These are phyloP conservation scores for Metschnikowia sp. DNA, from an alignment of 805 yeast species.

Conservation along the genomic window DNA sequence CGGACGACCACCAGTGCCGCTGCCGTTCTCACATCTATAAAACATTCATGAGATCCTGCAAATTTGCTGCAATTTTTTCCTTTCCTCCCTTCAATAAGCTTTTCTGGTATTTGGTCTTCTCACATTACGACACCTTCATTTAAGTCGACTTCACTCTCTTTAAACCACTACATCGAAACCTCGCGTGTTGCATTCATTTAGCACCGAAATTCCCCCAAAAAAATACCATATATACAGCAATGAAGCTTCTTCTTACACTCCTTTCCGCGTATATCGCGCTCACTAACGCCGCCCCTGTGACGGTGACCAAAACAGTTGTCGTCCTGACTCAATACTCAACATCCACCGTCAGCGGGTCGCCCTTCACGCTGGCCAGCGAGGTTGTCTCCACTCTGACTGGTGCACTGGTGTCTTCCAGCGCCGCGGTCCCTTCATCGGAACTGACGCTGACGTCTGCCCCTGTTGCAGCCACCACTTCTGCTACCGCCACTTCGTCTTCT, in stretches of 20 bases:
- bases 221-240: not conserved
- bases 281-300: constrained; percentile 12
- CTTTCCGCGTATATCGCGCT: constrained; percentile 10
- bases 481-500: constrained; percentile 5
- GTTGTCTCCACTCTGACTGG: not conserved
- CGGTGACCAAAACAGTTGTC: constrained; percentile 10
- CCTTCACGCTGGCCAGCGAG: constrained; percentile 6
- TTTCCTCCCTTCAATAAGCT: too few species aligned
- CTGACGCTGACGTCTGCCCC: not conserved
- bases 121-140: not conserved
- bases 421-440: not conserved
- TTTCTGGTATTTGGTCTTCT: not conserved
- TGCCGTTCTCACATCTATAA: constrained; percentile 7
- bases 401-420: not conserved
- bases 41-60: constrained; percentile 1
- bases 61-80: not conserved
- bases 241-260: constrained; percentile 5
- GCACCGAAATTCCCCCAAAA: too few species aligned
- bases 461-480: not conserved
- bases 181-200: too few species aligned
- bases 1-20: constrained; percentile 2
- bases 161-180: too few species aligned
- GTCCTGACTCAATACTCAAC: constrained; percentile 12
- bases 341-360: constrained; percentile 7
- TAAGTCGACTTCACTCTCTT: too few species aligned